Base-by-base conservation (phyloP, 768 basidiomycete species). In the Pulveroboletus frians region DNA sequence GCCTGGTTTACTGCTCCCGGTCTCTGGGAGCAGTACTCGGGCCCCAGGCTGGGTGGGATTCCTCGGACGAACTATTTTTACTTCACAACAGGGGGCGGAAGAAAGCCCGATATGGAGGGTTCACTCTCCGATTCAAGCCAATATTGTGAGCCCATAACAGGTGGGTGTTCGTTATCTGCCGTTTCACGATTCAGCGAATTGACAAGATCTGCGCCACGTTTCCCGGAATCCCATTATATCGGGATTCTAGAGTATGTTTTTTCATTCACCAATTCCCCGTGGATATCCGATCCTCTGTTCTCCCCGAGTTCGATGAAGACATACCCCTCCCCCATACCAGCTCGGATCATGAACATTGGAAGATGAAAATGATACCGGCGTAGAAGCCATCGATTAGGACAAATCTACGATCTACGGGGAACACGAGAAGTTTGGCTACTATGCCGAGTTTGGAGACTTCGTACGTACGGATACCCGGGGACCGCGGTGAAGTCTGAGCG, bases 141-240 rank as follows among this genome's bases (percentile, higher is more conserved):
- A 23, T 23, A 23, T 23, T 23, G 23, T 23, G 23, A 23, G 23
- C 23, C 23, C 23, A 26, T 26, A 26, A 26, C 23, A 47, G 15
- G 34, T 47, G 37, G 13, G 40, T 7, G 29, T 5, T 30, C 32
- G 40, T 29, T 5, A 49, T 34, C 8, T 3, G 34, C 21, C 11
- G 35, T 9, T 2, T 44, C 5, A 26, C 46, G 49, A 23, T 18
- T 41, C 34, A 55, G 15, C n/a, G 46, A 34, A 21, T 41, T 17
- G 35, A 54, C 35, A 26, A 49, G 17, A 38, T 49, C 46, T 3
- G 52, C 37, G 23, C 38, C 34, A 13, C 40, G 52, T 18, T 54
- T 54, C 18, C 36, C 38, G 46, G 46, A 37, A 7, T 39, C 47
- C 54, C 53, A 55, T 15, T 36, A 55, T 26, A 55, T 42, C 40